Percentiles rank a stretch among this genome's conserved stretches.
phyloP scores from a whole-genome alignment of 2,329 filamentous ascomycete genomes.

The Thermoascus crustaceus region DNA sequence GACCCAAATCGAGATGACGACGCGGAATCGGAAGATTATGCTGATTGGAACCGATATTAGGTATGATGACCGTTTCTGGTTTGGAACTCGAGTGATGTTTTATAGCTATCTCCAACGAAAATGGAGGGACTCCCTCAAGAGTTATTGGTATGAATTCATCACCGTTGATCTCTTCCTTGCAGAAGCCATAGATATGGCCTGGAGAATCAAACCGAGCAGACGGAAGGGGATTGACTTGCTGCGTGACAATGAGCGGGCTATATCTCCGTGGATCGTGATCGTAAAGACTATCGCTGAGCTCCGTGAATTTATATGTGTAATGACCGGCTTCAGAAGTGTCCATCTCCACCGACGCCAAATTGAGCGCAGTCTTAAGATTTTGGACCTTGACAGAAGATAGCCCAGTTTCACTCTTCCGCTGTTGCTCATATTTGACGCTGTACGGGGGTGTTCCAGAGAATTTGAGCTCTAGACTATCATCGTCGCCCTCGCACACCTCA shows the following conservation, averaged over 20 bases:
- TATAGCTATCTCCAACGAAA: conserved; percentile 84
- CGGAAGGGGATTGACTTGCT: conserved; percentile 77
- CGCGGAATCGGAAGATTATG: conserved; percentile 81
- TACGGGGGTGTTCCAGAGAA: conserved; percentile 78
- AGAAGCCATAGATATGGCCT: conserved; percentile 92
- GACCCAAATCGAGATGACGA: conserved; percentile 75
- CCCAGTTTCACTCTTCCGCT: conserved; percentile 60
- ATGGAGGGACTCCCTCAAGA: conserved; percentile 75
- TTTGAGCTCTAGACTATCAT: conserved; percentile 76
- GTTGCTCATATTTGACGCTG: conserved; percentile 71
- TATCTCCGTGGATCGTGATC: conserved; percentile 60
- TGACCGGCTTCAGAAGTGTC: conserved; percentile 75
- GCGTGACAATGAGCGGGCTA: conserved; percentile 61
- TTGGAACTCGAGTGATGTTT: conserved; percentile 77
- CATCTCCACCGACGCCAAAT: conserved; percentile 70
- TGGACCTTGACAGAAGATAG: conserved; percentile 58
- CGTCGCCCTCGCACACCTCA: conserved; percentile 88
- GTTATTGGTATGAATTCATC: conserved; percentile 84
- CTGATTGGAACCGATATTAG: conserved; percentile 64
- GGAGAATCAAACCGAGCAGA: conserved; percentile 74
- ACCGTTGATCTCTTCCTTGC: conserved; percentile 69
- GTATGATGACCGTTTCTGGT: conserved; percentile 72
- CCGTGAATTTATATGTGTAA: conserved; percentile 79
- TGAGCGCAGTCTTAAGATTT: conserved; percentile 67
- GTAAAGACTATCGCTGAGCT: conserved; percentile 80